Conservation (phyloP, 129 eudicot genomes). For the Apium graveolens region DNA sequence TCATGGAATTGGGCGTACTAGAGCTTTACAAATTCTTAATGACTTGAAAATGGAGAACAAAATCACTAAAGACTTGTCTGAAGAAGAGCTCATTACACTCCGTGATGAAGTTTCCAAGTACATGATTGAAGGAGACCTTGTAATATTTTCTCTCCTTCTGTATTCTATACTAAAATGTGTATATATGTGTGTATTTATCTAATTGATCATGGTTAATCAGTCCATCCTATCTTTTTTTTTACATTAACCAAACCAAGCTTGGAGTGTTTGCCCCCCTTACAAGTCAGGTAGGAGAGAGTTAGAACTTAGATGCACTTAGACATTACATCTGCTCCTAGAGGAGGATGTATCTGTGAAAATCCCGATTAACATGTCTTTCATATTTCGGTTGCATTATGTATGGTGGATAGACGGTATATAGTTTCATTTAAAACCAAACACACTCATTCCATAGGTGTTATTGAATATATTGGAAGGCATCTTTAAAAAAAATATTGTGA, state of each 20-base stretch:
- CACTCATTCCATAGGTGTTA: background rate
- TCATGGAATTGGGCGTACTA: slow-evolving; percentile 90
- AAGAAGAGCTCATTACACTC: slow-evolving; percentile 68
- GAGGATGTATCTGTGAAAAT: background rate
- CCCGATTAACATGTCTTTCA: background rate
- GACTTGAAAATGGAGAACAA: slow-evolving; percentile 77
- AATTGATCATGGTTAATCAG: background rate
- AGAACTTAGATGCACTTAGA: background rate
- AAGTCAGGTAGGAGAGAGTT: background rate
- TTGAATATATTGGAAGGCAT: no score
- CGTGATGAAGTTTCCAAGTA: slow-evolving; percentile 92
- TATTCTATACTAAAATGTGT: background rate
- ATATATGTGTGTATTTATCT: background rate
- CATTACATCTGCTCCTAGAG: background rate
- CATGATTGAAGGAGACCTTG: slow-evolving; percentile 98
- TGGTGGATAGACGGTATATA: background rate
- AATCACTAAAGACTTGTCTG: slow-evolving; percentile 69
- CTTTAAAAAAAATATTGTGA: background rate
- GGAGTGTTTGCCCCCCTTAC: background rate
- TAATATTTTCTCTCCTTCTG: slow-evolving; percentile 17
- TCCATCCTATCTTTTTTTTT: background rate
- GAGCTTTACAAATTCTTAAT: slow-evolving; percentile 55
- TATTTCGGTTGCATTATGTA: background rate
- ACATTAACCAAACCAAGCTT: background rate
- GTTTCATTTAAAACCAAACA: background rate